Percentiles rank a stretch among this genome's conserved stretches.
Conservation (phyloP, 1,284 basidiomycete species). For the Ceratorhiza oryzae-sativae region DNA sequence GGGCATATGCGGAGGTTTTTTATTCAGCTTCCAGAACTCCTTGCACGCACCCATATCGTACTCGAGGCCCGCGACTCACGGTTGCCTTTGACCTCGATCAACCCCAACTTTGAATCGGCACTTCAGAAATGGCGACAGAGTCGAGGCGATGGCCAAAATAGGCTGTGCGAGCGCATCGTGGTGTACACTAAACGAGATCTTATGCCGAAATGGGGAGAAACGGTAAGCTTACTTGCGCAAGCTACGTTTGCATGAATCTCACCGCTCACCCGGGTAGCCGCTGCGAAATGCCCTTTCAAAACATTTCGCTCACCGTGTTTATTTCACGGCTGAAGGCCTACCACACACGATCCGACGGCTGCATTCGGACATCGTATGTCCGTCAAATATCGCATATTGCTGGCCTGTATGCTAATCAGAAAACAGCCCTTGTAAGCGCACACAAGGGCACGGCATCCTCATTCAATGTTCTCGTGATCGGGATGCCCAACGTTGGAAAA, state of each 20-base stretch:
- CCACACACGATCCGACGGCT: constrained; percentile 56
- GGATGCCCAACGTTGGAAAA: constrained; percentile 99
- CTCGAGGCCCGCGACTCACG: constrained; percentile 94
- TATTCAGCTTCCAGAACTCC: constrained; percentile 74
- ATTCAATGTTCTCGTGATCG: constrained; percentile 87
- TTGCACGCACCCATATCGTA: constrained; percentile 87
- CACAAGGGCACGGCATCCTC: constrained; percentile 69
- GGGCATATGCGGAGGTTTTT: constrained; percentile 96
- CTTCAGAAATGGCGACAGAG: constrained; percentile 56
- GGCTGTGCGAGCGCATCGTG: constrained; percentile 80
- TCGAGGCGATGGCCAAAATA: constrained; percentile 63
- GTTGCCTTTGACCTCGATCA: constrained; percentile 92
- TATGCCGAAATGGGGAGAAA: constrained; percentile 82
- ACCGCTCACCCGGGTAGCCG: constrained; percentile 48
- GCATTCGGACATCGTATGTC: constrained; percentile 43
- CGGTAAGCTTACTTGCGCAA: constrained; percentile 67
- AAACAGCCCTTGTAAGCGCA: constrained; percentile 69
- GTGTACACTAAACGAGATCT: constrained; percentile 95
- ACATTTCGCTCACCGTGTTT: constrained; percentile 54
- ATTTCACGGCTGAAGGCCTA: constrained; percentile 58
- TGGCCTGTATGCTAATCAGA: constrained; percentile 30
- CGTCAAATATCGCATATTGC: constrained; percentile 36
- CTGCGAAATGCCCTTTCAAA: constrained; percentile 54
- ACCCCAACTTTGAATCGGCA: constrained; percentile 83
- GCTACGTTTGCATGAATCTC: background rate